Evolutionary conservation across 2,329 filamentous ascomycete species (phyloP), one percentile per base, ranked within the genome.

Genomic region (Alternaria novae-zelandiae): DNA sequence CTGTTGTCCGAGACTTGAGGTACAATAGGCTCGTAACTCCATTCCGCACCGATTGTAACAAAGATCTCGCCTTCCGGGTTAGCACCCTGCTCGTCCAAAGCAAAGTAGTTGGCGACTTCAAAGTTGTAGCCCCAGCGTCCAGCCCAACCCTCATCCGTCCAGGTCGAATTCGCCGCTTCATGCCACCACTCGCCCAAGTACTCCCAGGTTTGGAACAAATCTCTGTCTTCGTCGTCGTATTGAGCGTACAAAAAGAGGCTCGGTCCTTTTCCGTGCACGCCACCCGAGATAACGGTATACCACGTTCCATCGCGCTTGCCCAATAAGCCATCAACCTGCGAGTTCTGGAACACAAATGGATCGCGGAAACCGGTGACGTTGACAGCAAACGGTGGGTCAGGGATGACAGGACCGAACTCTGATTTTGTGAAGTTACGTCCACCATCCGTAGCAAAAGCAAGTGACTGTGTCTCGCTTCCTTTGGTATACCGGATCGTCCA

Each of bases 401-500:
- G 76, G 32, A 83, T 82, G 2, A 74, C 74, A 0, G 82, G 80
- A 1, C 78, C 79, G 25, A 81, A 73, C 6, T 72, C 65, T 5
- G 82, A 63, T 51, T 82, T 82, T 26, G 79, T 79, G 53, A 82
- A 82, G 62, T 81, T 82, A 11, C 69, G 70, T n/a, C 80, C 77
- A 17, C 72, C 80, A 17, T 84, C 81, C 1, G 44, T 68, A 5
- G 81, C 80, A 6, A 82, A 75, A 2, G 83, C 83, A 2, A 84
- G 71, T 13, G 80, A 80, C 55, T 85, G 82, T 0, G 82, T 82
- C 65, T 85, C 83, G 41, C 81, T 81, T 8, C 81, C 82, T 10
- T 81, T 78, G n/a, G 78, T 82, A 63, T 85, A 83, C 25, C 76
- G 73, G 41, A 83, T 78, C 9, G 80, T 83, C 82, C 82, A 84